Evolutionary conservation across 208 protist genomes (phyloP).

Genomic region (Acanthamoeba royreba): DNA sequence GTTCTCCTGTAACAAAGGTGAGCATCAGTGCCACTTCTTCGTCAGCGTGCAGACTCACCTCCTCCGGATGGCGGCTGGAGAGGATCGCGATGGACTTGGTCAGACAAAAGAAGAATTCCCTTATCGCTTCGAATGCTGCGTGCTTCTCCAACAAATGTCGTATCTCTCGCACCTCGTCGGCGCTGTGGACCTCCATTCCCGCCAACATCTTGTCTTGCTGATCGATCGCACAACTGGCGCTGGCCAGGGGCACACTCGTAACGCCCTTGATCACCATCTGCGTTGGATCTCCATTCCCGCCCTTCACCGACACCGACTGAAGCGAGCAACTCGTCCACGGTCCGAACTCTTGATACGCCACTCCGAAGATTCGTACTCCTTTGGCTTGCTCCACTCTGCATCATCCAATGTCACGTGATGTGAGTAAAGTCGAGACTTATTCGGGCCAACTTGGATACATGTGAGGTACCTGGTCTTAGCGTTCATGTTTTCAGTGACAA

Average conservation of each 20-base stretch:
- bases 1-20: not conserved
- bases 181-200: too few species aligned
- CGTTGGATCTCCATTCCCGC: not conserved
- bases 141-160: not conserved
- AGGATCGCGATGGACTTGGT: slow-evolving; percentile 5
- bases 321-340: not conserved
- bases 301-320: not conserved
- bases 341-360: not conserved
- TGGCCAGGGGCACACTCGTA: not conserved
- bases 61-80: not conserved
- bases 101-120: not conserved
- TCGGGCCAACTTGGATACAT: too few species aligned
- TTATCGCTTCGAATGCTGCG: not conserved
- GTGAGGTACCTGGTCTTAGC: not conserved
- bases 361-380: not conserved
- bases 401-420: too few species aligned
- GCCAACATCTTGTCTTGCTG: too few species aligned
- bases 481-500: not conserved
- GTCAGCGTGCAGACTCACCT: not conserved
- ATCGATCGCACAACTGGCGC: too few species aligned
- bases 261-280: not conserved
- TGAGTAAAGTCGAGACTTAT: too few species aligned
- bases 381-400: not conserved
- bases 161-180: not conserved
- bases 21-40: too few species aligned